Conservation (phyloP, 2,329 filamentous ascomycete species). For the Scleromitrula shiraiana region DNA sequence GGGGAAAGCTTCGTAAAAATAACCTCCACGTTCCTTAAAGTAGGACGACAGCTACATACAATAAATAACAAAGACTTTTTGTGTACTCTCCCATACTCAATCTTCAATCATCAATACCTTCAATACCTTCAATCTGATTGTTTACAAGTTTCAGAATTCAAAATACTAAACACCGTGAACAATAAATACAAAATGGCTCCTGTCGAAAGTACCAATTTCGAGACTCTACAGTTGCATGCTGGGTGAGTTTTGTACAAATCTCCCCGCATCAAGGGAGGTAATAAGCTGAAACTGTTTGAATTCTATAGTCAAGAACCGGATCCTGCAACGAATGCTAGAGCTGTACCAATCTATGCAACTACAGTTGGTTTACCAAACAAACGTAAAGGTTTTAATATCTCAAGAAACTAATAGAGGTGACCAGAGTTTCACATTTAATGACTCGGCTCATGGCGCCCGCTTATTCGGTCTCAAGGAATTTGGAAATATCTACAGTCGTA, state of each 20-base stretch:
- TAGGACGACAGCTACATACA: no score
- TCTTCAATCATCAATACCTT: no score
- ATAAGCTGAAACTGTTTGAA: slow-evolving; percentile 11
- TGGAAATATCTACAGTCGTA: slow-evolving; percentile 91
- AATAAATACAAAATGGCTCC: slow-evolving; percentile 6
- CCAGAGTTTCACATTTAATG: slow-evolving; percentile 86
- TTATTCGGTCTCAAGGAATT: slow-evolving; percentile 95
- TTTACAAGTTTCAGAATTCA: not conserved
- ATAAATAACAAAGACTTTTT: no score
- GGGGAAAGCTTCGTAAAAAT: no score
- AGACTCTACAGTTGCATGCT: slow-evolving; percentile 80
- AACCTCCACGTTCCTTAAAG: no score
- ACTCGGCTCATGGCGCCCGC: slow-evolving; percentile 88
- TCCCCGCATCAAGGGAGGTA: slow-evolving; percentile 11
- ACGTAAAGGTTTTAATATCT: not conserved
- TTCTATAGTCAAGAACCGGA: slow-evolving; percentile 67
- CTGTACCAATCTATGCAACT: slow-evolving; percentile 92
- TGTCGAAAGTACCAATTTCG: slow-evolving; percentile 53
- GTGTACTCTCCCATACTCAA: no score
- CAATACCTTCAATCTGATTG: not conserved
- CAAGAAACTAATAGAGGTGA: slow-evolving; percentile 13
- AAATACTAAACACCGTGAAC: not conserved
- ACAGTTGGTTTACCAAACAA: slow-evolving; percentile 50
- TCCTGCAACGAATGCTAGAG: slow-evolving; percentile 73
- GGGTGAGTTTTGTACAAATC: slow-evolving; percentile 45